phyloP scores from a whole-genome alignment of 768 basidiomycete species.

The Symmetrospora coprosmae region DNA sequence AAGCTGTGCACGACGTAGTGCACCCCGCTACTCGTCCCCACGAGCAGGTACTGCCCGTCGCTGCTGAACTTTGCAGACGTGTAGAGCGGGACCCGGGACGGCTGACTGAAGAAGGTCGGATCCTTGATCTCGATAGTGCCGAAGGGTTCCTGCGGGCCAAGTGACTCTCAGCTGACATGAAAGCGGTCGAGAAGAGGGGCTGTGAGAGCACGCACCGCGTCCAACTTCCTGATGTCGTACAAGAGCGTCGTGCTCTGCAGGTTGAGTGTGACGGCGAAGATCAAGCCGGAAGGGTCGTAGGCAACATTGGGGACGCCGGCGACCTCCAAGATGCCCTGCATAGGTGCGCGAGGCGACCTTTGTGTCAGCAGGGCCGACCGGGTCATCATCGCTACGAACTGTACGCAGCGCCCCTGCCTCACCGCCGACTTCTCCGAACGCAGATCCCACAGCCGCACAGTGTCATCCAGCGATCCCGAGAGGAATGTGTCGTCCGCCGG shows the following conservation, averaged over 20 bases:
- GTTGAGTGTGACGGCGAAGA: conserved; percentile 77
- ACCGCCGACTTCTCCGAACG: conserved; percentile 57
- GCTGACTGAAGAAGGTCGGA: conserved; percentile 51
- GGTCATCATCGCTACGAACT: neutral
- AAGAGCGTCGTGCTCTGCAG: conserved; percentile 65
- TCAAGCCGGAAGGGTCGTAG: conserved; percentile 65
- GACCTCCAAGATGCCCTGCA: conserved; percentile 54
- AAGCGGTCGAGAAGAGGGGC: neutral
- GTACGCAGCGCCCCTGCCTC: neutral
- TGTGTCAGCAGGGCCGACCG: neutral
- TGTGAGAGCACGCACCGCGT: conserved; percentile 44
- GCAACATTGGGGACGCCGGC: conserved; percentile 58
- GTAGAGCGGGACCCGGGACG: conserved; percentile 75
- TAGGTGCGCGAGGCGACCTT: neutral
- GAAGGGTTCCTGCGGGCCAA: conserved; percentile 54
- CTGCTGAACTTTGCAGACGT: conserved; percentile 82
- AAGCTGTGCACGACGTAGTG: conserved; percentile 91
- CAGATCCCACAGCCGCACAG: conserved; percentile 91
- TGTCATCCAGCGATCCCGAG: conserved; percentile 84
- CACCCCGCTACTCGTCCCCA: conserved; percentile 79
- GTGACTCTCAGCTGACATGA: neutral
- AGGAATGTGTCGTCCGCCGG: conserved; percentile 91
- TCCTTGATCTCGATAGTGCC: conserved; percentile 68
- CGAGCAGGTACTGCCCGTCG: conserved; percentile 74
- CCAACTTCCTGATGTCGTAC: conserved; percentile 72